Conservation (phyloP, 768 basidiomycete species). For the Boletus huronensis region DNA sequence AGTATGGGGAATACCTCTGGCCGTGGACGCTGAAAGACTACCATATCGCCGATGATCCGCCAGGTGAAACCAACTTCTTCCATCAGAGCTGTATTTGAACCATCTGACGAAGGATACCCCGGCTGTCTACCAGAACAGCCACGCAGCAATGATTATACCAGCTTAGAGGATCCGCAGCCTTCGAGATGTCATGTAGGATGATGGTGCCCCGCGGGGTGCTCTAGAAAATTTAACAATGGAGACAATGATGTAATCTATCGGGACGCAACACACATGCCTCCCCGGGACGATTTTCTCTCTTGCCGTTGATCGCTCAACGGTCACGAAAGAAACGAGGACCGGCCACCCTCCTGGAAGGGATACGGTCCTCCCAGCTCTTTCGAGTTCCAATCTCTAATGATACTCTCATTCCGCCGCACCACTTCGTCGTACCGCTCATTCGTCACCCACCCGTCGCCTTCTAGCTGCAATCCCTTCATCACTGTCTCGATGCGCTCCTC, state of each 20-base stretch:
- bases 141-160: no score
- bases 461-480: not conserved
- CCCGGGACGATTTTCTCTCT: not conserved
- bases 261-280: no score
- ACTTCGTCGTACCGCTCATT: not conserved
- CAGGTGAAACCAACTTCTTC: not conserved
- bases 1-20: not conserved
- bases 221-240: no score
- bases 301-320: not conserved
- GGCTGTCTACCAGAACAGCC: not conserved
- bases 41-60: not conserved
- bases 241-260: no score
- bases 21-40: not conserved
- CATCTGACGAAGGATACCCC: not conserved
- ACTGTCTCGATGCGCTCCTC: not conserved
- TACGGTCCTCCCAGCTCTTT: not conserved
- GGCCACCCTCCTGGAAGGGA: not conserved
- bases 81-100: not conserved
- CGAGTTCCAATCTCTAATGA: not conserved
- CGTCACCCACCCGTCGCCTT: constrained; percentile 2
- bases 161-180: not conserved
- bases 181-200: not conserved
- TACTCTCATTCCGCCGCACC: not conserved
- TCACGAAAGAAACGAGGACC: not conserved
- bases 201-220: no score